Evolutionary conservation across 495 filamentous ascomycete species (phyloP).

Genomic region (Trichoderma reesei): DNA sequence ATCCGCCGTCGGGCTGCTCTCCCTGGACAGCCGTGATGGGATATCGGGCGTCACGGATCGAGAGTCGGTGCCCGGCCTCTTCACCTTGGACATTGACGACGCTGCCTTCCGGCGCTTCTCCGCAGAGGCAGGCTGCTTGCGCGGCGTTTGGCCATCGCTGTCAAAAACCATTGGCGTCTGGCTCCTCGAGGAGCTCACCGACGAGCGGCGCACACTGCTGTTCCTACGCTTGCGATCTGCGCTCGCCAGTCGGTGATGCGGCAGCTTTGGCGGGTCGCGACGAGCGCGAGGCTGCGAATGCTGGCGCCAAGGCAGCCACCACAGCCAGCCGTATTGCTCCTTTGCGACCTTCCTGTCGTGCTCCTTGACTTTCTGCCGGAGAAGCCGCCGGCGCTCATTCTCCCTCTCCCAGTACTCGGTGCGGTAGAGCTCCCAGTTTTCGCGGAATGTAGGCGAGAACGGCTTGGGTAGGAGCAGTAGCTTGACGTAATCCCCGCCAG

Average conservation of each 20-base stretch:
- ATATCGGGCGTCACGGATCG: constrained; percentile 42
- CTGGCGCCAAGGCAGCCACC: constrained; percentile 61
- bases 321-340: constrained; percentile 66
- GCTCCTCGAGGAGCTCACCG: constrained; percentile 35
- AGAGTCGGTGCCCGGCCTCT: constrained; percentile 32
- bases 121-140: constrained; percentile 38
- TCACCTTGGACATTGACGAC: constrained; percentile 21
- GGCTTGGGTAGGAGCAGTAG: constrained; percentile 86
- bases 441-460: constrained; percentile 88
- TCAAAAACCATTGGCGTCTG: constrained; percentile 30
- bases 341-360: constrained; percentile 55
- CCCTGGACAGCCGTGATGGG: constrained; percentile 38
- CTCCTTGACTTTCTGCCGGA: constrained; percentile 57
- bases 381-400: constrained; percentile 71
- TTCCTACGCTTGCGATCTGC: constrained; percentile 38
- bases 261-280: constrained; percentile 22
- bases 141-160: constrained; percentile 22
- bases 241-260: constrained; percentile 28
- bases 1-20: constrained; percentile 26
- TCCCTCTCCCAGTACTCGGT: constrained; percentile 95
- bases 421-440: constrained; percentile 92
- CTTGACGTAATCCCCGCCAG: constrained; percentile 84
- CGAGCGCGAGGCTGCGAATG: constrained; percentile 20
- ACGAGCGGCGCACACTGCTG: constrained; percentile 37
- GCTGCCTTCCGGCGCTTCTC: constrained; percentile 41